Evolutionary conservation across 148 eudicot species (phyloP).

Genomic region (Linanthus parryae): DNA sequence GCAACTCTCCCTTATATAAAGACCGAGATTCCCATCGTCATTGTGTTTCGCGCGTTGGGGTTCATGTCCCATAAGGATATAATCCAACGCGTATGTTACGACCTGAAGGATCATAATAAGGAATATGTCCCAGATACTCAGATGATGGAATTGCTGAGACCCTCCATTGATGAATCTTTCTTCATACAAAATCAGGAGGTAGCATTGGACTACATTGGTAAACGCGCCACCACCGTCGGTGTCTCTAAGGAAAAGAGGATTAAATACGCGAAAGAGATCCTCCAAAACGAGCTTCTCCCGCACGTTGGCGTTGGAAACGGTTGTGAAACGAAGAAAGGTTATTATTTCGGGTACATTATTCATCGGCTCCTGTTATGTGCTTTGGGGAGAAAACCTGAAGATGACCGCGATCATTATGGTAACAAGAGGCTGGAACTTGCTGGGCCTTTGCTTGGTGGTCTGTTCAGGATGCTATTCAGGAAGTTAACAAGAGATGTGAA

Average conservation of each 20-base stretch:
- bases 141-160: conserved; percentile 98
- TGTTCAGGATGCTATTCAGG: conserved; percentile 87
- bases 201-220: conserved; percentile 94
- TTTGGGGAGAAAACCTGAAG: conserved; percentile 86
- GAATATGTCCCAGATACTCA: conserved; percentile 82
- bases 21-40: conserved; percentile 88
- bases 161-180: conserved; percentile 97
- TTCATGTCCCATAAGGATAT: conserved; percentile 98
- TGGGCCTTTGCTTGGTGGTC: conserved; percentile 95
- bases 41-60: conserved; percentile 92
- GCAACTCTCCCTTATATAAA: conserved; percentile 94
- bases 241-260: conserved; percentile 88
- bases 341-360: conserved; percentile 93
- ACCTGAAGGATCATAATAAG: no score
- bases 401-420: conserved; percentile 99
- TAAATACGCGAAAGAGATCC: conserved; percentile 93
- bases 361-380: conserved; percentile 94
- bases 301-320: conserved; percentile 95
- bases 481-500: conserved; percentile 96
- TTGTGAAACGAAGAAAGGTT: conserved; percentile 98
- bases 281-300: conserved; percentile 96
- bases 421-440: conserved; percentile 98
- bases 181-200: conserved; percentile 98
- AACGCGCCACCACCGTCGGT: conserved; percentile 96
- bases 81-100: conserved; percentile 92